Conservation (phyloP, 1,284 basidiomycete genomes). For the Leccinum subrobustum region DNA sequence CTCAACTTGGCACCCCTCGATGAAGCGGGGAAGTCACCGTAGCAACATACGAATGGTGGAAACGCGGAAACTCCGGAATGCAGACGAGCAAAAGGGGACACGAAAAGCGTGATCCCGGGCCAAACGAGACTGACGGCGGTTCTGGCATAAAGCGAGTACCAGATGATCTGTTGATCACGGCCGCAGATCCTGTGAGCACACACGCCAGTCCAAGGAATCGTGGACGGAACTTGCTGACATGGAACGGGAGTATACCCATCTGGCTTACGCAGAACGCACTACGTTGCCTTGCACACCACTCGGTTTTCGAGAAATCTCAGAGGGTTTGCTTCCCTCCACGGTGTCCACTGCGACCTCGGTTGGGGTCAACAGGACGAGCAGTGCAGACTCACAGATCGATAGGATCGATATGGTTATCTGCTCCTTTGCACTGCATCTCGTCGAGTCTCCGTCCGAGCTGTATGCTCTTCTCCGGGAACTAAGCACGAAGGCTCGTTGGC, state of each 20-base stretch:
- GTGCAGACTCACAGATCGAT: not conserved
- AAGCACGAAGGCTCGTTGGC: slow-evolving; percentile 59
- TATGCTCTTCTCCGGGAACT: slow-evolving; percentile 65
- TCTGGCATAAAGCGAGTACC: slow-evolving; percentile 9
- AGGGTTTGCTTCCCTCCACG: slow-evolving; percentile 42
- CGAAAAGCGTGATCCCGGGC: not conserved
- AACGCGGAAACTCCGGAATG: slow-evolving; percentile 13
- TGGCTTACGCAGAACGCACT: slow-evolving; percentile 51
- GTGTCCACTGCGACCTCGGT: slow-evolving; percentile 21
- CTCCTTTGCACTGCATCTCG: slow-evolving; percentile 71
- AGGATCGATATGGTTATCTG: slow-evolving; percentile 63
- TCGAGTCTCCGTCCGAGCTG: slow-evolving; percentile 59
- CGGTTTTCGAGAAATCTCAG: slow-evolving; percentile 53
- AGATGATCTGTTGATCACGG: slow-evolving; percentile 18
- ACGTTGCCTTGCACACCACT: slow-evolving; percentile 46
- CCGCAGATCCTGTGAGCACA: slow-evolving; percentile 26
- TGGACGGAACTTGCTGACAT: not conserved
- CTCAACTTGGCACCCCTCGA: slow-evolving; percentile 9
- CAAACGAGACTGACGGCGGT: not conserved
- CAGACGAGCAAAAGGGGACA: slow-evolving; percentile 7
- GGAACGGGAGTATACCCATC: slow-evolving; percentile 45
- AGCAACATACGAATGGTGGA: slow-evolving; percentile 31
- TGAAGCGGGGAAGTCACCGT: slow-evolving; percentile 30
- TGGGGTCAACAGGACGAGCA: not conserved
- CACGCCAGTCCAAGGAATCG: not conserved